These are phyloP conservation scores for Malus asiatica DNA, from an alignment of 306 rosid genomes.

Conservation along the genomic window DNA sequence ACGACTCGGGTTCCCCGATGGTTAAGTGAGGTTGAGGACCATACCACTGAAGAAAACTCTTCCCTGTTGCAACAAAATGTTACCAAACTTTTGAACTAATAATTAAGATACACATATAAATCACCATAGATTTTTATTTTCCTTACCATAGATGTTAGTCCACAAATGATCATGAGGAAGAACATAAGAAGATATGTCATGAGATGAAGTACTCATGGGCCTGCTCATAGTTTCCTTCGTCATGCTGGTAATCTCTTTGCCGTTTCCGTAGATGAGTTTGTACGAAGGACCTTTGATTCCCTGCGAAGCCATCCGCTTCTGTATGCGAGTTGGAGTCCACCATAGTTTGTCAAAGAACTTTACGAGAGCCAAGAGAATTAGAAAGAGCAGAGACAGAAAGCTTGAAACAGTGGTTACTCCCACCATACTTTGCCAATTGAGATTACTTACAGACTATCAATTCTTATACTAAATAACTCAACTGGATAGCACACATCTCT, in stretches of 20 bases:
- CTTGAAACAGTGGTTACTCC: too few relatives aligned
- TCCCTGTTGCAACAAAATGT: conserved; percentile 7
- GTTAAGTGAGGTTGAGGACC: conserved; percentile 22
- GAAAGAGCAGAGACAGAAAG: too few relatives aligned
- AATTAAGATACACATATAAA: too few relatives aligned
- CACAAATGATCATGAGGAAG: conserved; percentile 12
- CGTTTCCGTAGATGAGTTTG: conserved; percentile 12
- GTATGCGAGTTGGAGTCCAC: conserved; percentile 15
- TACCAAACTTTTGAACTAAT: background rate
- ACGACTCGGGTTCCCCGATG: conserved; percentile 23
- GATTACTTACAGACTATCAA: too few relatives aligned
- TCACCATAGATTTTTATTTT: background rate
- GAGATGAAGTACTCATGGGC: conserved; percentile 6
- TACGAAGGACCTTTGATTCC: conserved; percentile 24
- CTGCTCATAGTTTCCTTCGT: conserved; percentile 14
- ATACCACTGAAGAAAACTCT: conserved; percentile 26
- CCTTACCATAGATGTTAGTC: conserved; percentile 1
- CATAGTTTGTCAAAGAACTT: conserved; percentile 8
- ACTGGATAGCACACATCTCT: too few relatives aligned
- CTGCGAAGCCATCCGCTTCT: background rate
- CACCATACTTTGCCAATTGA: too few relatives aligned
- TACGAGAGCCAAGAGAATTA: background rate
- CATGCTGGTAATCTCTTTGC: conserved; percentile 15
- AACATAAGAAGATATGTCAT: conserved; percentile 13
- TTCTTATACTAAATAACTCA: too few relatives aligned